These are phyloP conservation scores for Volvox reticuliferus DNA, from an alignment of 139 green algal genomes.

Conservation along the genomic window DNA sequence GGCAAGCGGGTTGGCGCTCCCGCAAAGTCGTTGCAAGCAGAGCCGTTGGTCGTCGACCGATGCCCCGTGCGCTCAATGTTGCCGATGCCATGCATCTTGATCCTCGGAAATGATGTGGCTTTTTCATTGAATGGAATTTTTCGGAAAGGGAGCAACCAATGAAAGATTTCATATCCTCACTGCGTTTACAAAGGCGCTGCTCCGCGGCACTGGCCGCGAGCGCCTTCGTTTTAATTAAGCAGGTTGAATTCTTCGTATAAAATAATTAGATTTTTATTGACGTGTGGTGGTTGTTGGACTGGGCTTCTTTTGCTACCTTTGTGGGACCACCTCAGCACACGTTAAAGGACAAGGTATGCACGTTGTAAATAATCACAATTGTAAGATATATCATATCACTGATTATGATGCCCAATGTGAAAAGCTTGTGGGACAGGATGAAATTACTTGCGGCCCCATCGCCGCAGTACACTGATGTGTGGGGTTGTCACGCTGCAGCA, in stretches of 20 bases:
- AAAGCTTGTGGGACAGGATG: too few species aligned
- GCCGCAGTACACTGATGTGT: too few species aligned
- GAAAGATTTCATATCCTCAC: neutral
- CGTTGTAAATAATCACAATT: too few species aligned
- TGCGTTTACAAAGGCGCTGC: constrained; percentile 1
- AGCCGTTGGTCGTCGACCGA: constrained; percentile 13
- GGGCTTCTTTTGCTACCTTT: too few species aligned
- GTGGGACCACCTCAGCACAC: too few species aligned
- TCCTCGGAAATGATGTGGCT: neutral
- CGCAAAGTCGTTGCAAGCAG: constrained; percentile 11
- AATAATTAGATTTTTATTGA: neutral
- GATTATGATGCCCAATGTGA: too few species aligned
- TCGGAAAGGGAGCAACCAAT: neutral
- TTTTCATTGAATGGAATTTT: neutral
- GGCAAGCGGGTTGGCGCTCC: neutral
- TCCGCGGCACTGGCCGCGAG: constrained; percentile 20
- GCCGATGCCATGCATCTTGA: constrained; percentile 5
- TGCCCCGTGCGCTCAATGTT: neutral
- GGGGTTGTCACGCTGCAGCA: too few species aligned
- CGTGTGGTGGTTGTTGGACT: neutral
- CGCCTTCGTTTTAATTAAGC: neutral
- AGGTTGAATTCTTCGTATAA: neutral
- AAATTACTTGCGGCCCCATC: too few species aligned
- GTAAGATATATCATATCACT: too few species aligned
- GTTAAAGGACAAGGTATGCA: too few species aligned